A percentile compares a stretch with the other conserved stretches of the same genome.
Evolutionary conservation across 306 rosid genomes (phyloP).

Genomic region (Castanospermum australe): DNA sequence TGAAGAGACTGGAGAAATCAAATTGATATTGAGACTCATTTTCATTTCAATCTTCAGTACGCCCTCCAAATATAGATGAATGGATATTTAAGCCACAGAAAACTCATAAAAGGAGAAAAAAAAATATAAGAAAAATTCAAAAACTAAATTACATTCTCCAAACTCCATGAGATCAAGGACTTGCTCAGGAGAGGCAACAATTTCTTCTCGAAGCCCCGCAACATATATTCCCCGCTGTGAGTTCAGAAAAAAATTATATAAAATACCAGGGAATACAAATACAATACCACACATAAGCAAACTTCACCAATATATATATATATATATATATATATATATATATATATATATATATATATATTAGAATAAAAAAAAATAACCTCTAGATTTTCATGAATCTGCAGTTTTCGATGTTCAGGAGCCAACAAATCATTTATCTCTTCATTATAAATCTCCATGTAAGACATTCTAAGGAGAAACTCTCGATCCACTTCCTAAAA

Average conservation of each 20-base stretch:
- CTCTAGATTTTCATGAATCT: constrained; percentile 94
- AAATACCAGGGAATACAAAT: constrained; percentile 3
- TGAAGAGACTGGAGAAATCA: not conserved
- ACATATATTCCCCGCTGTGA: constrained; percentile 90
- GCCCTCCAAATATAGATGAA: constrained; percentile 8
- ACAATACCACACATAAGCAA: not conserved
- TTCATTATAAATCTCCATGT: constrained; percentile 96
- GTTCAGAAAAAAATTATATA: constrained; percentile 25
- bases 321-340: too few species aligned
- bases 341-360: too few species aligned
- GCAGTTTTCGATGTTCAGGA: constrained; percentile 94
- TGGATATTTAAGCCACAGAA: not conserved
- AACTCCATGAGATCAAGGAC: constrained; percentile 79
- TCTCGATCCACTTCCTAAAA: constrained; percentile 77
- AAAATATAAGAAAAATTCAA: not conserved
- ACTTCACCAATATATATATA: too few species aligned
- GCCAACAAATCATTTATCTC: constrained; percentile 93
- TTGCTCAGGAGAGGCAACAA: constrained; percentile 90
- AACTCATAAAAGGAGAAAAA: not conserved
- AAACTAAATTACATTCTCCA: constrained; percentile 72
- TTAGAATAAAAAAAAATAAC: constrained; percentile 30
- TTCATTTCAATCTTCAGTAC: constrained; percentile 15
- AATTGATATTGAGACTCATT: not conserved
- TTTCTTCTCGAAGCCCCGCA: constrained; percentile 95
- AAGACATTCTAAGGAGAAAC: constrained; percentile 95